Base-by-base conservation (phyloP, 306 rosid species). In the Sesbania bispinosa region DNA sequence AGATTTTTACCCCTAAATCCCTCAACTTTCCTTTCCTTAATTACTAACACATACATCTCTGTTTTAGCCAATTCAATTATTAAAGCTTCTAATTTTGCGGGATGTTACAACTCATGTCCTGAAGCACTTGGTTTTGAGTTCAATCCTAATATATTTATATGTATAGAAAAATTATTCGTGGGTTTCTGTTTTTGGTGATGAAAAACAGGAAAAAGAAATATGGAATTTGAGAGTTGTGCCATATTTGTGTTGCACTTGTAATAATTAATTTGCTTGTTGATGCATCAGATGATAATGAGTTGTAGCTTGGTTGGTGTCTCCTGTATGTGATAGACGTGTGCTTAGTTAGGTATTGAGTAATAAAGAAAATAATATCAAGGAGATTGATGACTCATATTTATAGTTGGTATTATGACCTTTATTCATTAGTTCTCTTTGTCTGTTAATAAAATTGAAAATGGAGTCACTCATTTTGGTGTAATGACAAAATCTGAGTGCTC, bases 281-380 rank as follows among this genome's bases (percentile, higher is more conserved):
- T 19, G n/a, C n/a, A n/a, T 19, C 3, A 11, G 59, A 62, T 38
- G 59, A 53, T 73, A 45, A 20, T 21, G 35, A 50, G 48, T 27
- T 57, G 16, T 52, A 62, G 41, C 26, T 41, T 21, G 75, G 48
- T 20, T 76, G 58, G 26, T 36, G 7, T 72, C 21, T 59, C 67
- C 35, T 47, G 14, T 24, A 30, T 55, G 54, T 48, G 57, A 38
- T 23, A 10, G 48, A 16, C 13, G 6, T 45, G 39, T 62, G 53
- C 41, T 35, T 33, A 15, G 43, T 53, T 42, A 43, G 45, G 53
- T 50, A 9, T 29, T 38, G 50, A 36, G 2, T 19, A 35, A 27
- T 6, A 16, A 50, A 29, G 41, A 64, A 48, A 41, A n/a, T 4
- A 66, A 32, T 41, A 10, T 10, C 6, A 24, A 23, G 39, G 54